Evolutionary conservation across 148 eudicot genomes (phyloP), one percentile per base, ranked within the genome.

Genomic region (Tetragonia tetragonoides): DNA sequence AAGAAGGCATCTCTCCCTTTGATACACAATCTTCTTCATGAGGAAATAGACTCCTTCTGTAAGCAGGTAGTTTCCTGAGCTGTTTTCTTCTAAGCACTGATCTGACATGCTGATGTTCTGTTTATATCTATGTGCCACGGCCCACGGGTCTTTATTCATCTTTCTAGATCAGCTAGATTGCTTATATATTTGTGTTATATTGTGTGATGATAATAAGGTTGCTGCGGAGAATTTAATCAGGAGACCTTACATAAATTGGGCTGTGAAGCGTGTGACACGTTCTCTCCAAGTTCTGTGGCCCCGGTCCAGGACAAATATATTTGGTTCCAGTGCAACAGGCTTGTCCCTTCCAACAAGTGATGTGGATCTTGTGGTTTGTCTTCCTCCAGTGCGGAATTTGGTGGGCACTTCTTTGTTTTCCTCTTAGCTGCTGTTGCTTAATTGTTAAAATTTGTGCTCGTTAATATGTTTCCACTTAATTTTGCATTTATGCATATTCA

Each of bases 271-370:
- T 72, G 97, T 95, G 73, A 88, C 99, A 65, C 90, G 99, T 34
- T 91, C 99, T 75, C 97, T 95, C 65, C 99, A 93, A 89, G 99
- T 92, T 81, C 86, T 95, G 61, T 95, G 99, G 99, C 99, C 99
- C 75, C 94, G 97, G 53, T 91, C 97, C 42, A 88, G 97, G 84
- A 93, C 99, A 72, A 93, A 91, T 79, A 81, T 95, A 56, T 95
- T 84, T 85, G 99, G 99, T 84, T 95, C 99, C 64, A 91, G 91
- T 86, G 96, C 96, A 24, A 91, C 99, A 77, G 99, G 99, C 38
- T 86, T 95, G 85, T 91, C 99, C 63, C 94, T 93, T 78, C 99
- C 99, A 83, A 87, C 96, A 64, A 95, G 99, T 83, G 99, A 95
- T 77, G 97, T 95, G 74, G 97, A 95, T 84, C 99, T 95, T 87